Evolutionary conservation across 257 asterid species (phyloP).

Genomic region (Salvia miltiorrhiza): DNA sequence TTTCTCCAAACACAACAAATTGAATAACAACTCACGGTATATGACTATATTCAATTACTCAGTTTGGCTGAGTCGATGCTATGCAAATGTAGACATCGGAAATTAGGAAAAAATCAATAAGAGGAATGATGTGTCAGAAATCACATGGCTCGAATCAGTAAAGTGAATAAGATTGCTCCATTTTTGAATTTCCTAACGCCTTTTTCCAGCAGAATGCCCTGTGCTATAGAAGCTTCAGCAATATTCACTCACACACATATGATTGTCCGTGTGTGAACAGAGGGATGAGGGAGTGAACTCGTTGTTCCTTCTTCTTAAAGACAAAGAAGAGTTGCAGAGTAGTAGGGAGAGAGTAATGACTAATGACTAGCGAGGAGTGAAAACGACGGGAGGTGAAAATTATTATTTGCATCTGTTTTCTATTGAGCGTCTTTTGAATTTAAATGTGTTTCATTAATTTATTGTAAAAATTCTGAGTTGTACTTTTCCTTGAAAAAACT

Average conservation of each 20-base stretch:
- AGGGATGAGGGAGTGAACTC: constrained; percentile 17
- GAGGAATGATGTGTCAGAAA: constrained; percentile 58
- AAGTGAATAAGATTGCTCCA: constrained; percentile 38
- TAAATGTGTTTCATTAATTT: constrained; percentile 17
- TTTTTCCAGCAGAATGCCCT: constrained; percentile 35
- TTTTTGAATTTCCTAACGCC: constrained; percentile 26
- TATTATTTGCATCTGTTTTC: neutral
- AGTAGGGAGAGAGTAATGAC: constrained; percentile 21
- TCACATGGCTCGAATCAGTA: constrained; percentile 62
- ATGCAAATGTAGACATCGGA: neutral
- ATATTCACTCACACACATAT: constrained; percentile 22
- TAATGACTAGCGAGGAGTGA: constrained; percentile 32
- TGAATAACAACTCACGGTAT: constrained; percentile 3
- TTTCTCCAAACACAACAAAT: constrained; percentile 25
- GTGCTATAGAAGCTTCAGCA: constrained; percentile 32
- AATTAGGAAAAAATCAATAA: neutral
- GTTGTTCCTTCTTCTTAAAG: constrained; percentile 52
- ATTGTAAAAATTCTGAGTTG: neutral
- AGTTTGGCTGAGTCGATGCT: constrained; percentile 7
- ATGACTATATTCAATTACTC: constrained; percentile 5
- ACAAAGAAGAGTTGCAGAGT: constrained; percentile 46
- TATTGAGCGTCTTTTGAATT: constrained; percentile 24
- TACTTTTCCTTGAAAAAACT: neutral
- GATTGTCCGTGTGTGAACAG: constrained; percentile 16
- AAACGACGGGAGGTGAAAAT: constrained; percentile 25